Percentiles rank a stretch among this genome's conserved stretches.
Evolutionary conservation across 495 filamentous ascomycete genomes (phyloP).

Genomic region (Penicillium soppii): DNA sequence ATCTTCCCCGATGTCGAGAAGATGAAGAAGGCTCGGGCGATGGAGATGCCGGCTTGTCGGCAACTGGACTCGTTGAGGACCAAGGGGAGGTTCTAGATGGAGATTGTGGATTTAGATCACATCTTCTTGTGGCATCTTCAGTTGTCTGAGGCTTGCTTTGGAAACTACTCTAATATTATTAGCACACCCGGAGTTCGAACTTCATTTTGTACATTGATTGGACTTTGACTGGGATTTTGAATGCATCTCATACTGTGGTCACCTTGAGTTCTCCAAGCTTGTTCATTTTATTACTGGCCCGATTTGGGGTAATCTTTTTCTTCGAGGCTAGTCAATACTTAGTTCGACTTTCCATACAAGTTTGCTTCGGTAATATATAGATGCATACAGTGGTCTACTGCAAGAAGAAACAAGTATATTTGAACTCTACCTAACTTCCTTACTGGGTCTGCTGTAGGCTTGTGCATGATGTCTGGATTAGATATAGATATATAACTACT

Average conservation of each 20-base stretch:
- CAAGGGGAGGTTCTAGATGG: slow-evolving; percentile 22
- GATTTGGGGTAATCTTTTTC: no score
- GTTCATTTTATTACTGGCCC: no score
- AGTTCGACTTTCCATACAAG: no score
- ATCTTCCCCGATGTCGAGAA: slow-evolving; percentile 77
- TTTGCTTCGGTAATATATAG: no score
- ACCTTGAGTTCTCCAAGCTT: background rate
- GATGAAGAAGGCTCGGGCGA: slow-evolving; percentile 63
- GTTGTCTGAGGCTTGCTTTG: slow-evolving; percentile 1
- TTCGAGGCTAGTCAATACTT: no score
- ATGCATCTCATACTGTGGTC: slow-evolving; percentile 18
- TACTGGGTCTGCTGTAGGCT: no score
- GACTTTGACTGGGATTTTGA: slow-evolving; percentile 6
- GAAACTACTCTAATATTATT: slow-evolving; percentile 14
- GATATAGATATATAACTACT: no score
- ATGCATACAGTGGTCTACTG: no score
- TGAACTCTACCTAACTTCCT: no score
- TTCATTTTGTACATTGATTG: slow-evolving; percentile 23
- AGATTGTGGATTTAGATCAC: slow-evolving; percentile 7
- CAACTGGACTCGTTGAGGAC: slow-evolving; percentile 46
- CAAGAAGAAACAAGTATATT: no score
- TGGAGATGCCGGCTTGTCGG: slow-evolving; percentile 60
- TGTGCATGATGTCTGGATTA: no score
- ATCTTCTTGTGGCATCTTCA: background rate
- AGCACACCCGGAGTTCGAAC: slow-evolving; percentile 17